Evolutionary conservation across 129 eudicot genomes (phyloP).

Genomic region (Logfia minima): DNA sequence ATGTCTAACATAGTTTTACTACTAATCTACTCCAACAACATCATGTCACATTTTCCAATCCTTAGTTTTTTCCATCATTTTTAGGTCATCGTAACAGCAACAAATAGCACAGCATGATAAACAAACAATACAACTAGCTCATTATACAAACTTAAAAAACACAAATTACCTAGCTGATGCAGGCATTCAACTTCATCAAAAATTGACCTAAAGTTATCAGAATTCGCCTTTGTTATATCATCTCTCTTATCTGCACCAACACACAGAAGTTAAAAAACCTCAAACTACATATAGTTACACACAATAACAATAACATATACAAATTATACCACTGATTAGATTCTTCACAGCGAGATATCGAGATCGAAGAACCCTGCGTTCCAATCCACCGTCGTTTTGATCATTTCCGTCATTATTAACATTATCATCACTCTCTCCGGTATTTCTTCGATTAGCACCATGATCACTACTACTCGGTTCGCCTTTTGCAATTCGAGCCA

Average conservation of each 20-base stretch:
- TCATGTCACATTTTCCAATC: not conserved
- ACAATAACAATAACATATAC: not conserved
- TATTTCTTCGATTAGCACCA: slow-evolving; percentile 11
- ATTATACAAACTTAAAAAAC: not conserved
- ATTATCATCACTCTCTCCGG: slow-evolving; percentile 14
- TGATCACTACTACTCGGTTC: slow-evolving; percentile 32
- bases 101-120: not conserved
- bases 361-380: slow-evolving; percentile 70
- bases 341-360: slow-evolving; percentile 66
- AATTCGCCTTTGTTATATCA: slow-evolving; percentile 57
- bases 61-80: no score
- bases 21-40: not conserved
- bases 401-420: slow-evolving; percentile 30
- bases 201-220: slow-evolving; percentile 55
- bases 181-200: slow-evolving; percentile 69
- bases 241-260: slow-evolving; percentile 70
- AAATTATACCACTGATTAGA: slow-evolving; percentile 43
- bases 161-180: slow-evolving; percentile 69
- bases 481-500: slow-evolving; percentile 37
- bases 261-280: not conserved
- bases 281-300: not conserved
- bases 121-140: not conserved
- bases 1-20: not conserved
- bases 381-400: slow-evolving; percentile 26
- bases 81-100: not conserved